Base-by-base conservation (phyloP, 768 basidiomycete species). In the Calocybe gangraenosa region DNA sequence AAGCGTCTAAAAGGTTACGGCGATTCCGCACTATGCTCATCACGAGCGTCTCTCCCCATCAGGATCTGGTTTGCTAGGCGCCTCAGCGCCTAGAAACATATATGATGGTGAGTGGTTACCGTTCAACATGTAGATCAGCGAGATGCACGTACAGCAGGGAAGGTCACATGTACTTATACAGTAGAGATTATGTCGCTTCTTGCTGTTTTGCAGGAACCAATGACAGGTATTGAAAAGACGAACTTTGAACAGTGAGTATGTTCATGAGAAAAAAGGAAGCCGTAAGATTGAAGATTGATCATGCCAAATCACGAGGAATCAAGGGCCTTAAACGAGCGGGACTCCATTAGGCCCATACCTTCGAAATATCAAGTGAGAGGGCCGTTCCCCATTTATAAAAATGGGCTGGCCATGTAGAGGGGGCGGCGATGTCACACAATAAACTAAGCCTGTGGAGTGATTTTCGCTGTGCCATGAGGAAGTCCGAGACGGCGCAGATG, bases 181-280 rank as follows among this genome's bases (percentile, higher is more conserved):
- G 3, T 19, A 31, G 25, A 15, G 37, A 37, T 14, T 42, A 28
- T 5, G 30, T 38, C 23, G 41, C 22, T 17, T 44, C 43, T 38
- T 37, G 33, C 9, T 33, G 41, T 46, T 33, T 15, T 22, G 35
- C 46, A 45, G 49, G 48, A 42, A 45, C 42, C 9, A 28, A 11
- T 28, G 25, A 28, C 25, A 28, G n/a, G n/a, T n/a, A n/a, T n/a
- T n/a, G n/a, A n/a, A n/a, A n/a, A n/a, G n/a, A n/a, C n/a, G n/a
- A n/a, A n/a, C n/a, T n/a, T n/a, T n/a, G n/a, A 28, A 28, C 25
- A 28, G 25, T 28, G 11, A 28, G 11, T 28, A 28, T 28, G 11
- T 28, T n/a, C n/a, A n/a, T n/a, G n/a, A n/a, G n/a, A n/a, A 14
- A 46, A 8, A 40, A 17, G 15, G 32, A 13, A 19, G 32, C 19